phyloP scores from a whole-genome alignment of 2,329 filamentous ascomycete genomes.

The Exophiala bonariae region DNA sequence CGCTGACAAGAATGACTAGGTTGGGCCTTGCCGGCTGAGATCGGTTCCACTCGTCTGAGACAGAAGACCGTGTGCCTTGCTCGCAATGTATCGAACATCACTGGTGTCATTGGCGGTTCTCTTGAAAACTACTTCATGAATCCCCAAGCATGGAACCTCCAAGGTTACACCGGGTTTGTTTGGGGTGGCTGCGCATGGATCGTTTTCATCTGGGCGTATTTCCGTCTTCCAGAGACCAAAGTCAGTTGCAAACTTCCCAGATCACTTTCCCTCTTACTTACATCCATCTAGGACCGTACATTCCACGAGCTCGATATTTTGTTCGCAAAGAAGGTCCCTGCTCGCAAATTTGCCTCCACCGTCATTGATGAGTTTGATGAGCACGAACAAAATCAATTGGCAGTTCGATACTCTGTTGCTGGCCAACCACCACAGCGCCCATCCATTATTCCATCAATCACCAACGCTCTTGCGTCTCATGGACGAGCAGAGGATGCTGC shows the following conservation, averaged over 20 bases:
- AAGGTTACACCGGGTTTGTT: slow-evolving; percentile 36
- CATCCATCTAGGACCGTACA: slow-evolving; percentile 3
- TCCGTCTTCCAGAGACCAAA: slow-evolving; percentile 33
- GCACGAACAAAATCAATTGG: slow-evolving; percentile 16
- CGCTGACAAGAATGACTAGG: slow-evolving; percentile 37
- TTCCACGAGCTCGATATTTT: slow-evolving; percentile 22
- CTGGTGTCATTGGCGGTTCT: slow-evolving; percentile 46
- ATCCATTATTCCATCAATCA: slow-evolving; percentile 16
- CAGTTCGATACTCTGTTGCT: slow-evolving; percentile 9
- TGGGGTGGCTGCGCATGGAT: slow-evolving; percentile 41
- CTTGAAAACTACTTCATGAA: slow-evolving; percentile 33
- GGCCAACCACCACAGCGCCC: slow-evolving; percentile 6
- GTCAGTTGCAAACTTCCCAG: slow-evolving; percentile 36
- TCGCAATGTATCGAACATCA: slow-evolving; percentile 52
- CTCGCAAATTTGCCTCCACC: slow-evolving; percentile 18
- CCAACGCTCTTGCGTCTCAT: slow-evolving; percentile 13
- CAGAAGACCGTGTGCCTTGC: slow-evolving; percentile 56
- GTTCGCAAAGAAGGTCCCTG: slow-evolving; percentile 17
- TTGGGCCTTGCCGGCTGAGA: slow-evolving; percentile 54
- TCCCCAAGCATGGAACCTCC: slow-evolving; percentile 32
- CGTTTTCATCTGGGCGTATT: slow-evolving; percentile 35
- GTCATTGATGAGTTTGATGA: slow-evolving; percentile 19
- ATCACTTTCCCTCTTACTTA: not conserved
- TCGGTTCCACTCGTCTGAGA: slow-evolving; percentile 55
- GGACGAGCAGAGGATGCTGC: slow-evolving; percentile 13